phyloP scores from a whole-genome alignment of 805 yeast species.

The Kregervanrija delftensis region DNA sequence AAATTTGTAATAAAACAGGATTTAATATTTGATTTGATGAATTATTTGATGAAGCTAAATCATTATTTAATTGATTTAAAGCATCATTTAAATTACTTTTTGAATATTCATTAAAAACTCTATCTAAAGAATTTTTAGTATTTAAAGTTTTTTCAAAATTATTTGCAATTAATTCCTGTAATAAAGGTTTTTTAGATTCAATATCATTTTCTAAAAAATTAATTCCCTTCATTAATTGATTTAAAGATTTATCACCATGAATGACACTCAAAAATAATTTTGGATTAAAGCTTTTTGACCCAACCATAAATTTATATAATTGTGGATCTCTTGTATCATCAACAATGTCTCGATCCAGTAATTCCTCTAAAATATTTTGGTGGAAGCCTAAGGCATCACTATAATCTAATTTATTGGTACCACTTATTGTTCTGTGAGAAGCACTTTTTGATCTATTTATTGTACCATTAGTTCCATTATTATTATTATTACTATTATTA shows the following conservation, averaged over 20 bases:
- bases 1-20: slow-evolving; percentile 49
- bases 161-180: slow-evolving; percentile 45
- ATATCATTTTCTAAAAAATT: slow-evolving; percentile 43
- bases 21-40: slow-evolving; percentile 45
- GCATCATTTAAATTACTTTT: slow-evolving; percentile 18
- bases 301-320: slow-evolving; percentile 38
- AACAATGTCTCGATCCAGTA: slow-evolving; percentile 33
- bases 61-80: slow-evolving; percentile 24
- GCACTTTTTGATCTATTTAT: neutral
- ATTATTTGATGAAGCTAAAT: slow-evolving; percentile 42
- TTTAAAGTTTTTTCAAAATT: slow-evolving; percentile 62
- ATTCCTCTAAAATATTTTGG: slow-evolving; percentile 36
- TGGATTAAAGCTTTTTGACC: slow-evolving; percentile 54
- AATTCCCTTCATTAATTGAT: slow-evolving; percentile 41
- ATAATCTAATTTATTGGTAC: slow-evolving; percentile 7
- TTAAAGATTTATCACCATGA: slow-evolving; percentile 49
- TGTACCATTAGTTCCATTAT: too few relatives aligned
- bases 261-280: slow-evolving; percentile 46
- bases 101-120: slow-evolving; percentile 47
- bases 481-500: neutral
- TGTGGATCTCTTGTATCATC: slow-evolving; percentile 32
- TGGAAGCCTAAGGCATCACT: slow-evolving; percentile 52
- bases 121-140: slow-evolving; percentile 57
- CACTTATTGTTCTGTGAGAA: neutral
- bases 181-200: slow-evolving; percentile 39